phyloP scores from a whole-genome alignment of 2,329 filamentous ascomycete species.

The Trichophyton verrucosum region DNA sequence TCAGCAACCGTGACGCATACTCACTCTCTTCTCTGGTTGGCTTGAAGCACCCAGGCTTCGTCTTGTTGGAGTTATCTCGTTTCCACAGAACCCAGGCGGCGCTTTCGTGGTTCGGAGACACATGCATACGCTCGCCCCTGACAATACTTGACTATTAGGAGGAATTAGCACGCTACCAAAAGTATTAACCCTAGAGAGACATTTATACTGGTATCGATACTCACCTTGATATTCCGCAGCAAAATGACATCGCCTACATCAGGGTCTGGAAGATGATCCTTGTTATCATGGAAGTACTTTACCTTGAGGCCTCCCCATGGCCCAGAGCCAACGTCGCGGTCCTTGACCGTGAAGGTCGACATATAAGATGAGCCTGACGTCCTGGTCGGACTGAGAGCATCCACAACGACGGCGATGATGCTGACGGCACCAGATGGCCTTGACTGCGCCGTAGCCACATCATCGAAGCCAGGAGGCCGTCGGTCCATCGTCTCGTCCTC shows the following conservation, averaged over 20 bases:
- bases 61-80: conserved; percentile 14
- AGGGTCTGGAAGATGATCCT: conserved; percentile 34
- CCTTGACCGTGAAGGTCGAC: conserved; percentile 48
- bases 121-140: conserved; percentile 5
- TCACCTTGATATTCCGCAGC: conserved; percentile 45
- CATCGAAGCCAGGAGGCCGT: conserved; percentile 8
- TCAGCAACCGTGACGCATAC: conserved; percentile 20
- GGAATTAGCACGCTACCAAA: neutral
- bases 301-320: conserved; percentile 38
- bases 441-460: conserved; percentile 8
- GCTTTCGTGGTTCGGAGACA: neutral
- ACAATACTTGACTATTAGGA: conserved; percentile 1
- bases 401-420: conserved; percentile 59
- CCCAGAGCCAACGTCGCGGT: conserved; percentile 38
- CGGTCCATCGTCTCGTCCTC: neutral
- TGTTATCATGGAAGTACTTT: conserved; percentile 47
- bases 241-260: conserved; percentile 52
- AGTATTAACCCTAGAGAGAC: neutral
- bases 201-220: conserved; percentile 3
- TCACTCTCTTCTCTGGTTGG: conserved; percentile 21
- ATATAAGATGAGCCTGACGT: conserved; percentile 49
- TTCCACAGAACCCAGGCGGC: neutral
- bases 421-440: conserved; percentile 30
- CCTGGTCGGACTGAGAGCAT: conserved; percentile 43
- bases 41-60: conserved; percentile 20